These are phyloP conservation scores for Flaveria trinervia DNA, from an alignment of 129 eudicot species.

Conservation along the genomic window DNA sequence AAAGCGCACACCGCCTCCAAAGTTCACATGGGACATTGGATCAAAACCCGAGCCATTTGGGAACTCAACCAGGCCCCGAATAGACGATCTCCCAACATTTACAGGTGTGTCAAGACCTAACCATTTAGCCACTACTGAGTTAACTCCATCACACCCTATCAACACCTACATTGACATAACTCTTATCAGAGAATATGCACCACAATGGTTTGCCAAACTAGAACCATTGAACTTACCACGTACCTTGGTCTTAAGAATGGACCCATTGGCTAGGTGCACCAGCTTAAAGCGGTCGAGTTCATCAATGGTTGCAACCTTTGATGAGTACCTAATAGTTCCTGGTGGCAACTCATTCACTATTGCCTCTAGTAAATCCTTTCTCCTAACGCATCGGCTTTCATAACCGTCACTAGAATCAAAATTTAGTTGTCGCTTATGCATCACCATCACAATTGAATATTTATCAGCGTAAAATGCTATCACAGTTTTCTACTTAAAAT, in stretches of 20 bases:
- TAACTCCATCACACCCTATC: slow-evolving; percentile 88
- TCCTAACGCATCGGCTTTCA: slow-evolving; percentile 68
- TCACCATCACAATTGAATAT: neutral
- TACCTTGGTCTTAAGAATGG: slow-evolving; percentile 62
- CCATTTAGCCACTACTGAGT: slow-evolving; percentile 70
- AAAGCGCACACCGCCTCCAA: slow-evolving; percentile 62
- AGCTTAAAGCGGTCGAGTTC: slow-evolving; percentile 57
- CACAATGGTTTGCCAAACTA: neutral
- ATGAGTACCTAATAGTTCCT: slow-evolving; percentile 68
- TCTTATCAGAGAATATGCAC: neutral
- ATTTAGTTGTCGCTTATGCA: neutral
- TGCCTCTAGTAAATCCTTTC: slow-evolving; percentile 66
- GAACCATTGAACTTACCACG: neutral
- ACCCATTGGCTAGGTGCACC: slow-evolving; percentile 71
- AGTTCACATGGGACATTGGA: slow-evolving; percentile 48
- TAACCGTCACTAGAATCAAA: slow-evolving; percentile 41
- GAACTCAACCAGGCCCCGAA: slow-evolving; percentile 70
- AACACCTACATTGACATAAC: slow-evolving; percentile 52
- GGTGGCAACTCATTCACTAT: slow-evolving; percentile 57
- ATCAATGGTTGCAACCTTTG: slow-evolving; percentile 65
- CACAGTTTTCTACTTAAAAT: no score
- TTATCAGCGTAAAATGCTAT: no score
- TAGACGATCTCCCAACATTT: slow-evolving; percentile 57
- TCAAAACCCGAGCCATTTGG: slow-evolving; percentile 56
- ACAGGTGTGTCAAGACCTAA: slow-evolving; percentile 59